Percentiles rank a stretch among this genome's conserved stretches.
These are phyloP conservation scores for Serpula lacrymans DNA, from an alignment of 768 basidiomycete species.

Conservation along the genomic window DNA sequence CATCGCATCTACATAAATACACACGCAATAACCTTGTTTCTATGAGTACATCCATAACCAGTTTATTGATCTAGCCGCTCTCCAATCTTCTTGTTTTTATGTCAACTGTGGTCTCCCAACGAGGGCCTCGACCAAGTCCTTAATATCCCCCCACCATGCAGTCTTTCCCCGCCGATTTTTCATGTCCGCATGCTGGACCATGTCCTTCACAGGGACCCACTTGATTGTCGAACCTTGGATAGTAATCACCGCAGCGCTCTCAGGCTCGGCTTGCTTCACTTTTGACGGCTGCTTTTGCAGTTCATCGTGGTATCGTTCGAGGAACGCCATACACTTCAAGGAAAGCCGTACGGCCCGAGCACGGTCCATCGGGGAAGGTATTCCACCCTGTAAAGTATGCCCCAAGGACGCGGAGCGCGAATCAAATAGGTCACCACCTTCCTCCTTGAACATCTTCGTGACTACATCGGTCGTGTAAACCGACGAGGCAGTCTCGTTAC, in stretches of 20 bases:
- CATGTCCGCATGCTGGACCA: slow-evolving; percentile 88
- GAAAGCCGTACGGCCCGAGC: slow-evolving; percentile 87
- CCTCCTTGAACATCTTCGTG: slow-evolving; percentile 92
- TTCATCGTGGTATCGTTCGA: slow-evolving; percentile 73
- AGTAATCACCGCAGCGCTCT: slow-evolving; percentile 86
- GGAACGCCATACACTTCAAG: slow-evolving; percentile 90
- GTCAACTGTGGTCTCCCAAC: slow-evolving; percentile 61
- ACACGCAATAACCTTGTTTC: too few relatives aligned
- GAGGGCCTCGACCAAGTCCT: slow-evolving; percentile 70
- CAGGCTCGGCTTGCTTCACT: slow-evolving; percentile 50
- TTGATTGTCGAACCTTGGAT: slow-evolving; percentile 79
- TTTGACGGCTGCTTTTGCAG: slow-evolving; percentile 51
- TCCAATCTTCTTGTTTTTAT: slow-evolving; percentile 11
- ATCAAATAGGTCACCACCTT: slow-evolving; percentile 90
- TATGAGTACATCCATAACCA: too few relatives aligned
- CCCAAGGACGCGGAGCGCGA: slow-evolving; percentile 94
- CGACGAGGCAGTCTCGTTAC: slow-evolving; percentile 81
- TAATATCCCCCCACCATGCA: slow-evolving; percentile 74
- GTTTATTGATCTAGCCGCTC: too few relatives aligned
- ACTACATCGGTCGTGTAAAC: slow-evolving; percentile 92
- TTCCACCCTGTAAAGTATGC: slow-evolving; percentile 94
- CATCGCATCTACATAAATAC: too few relatives aligned
- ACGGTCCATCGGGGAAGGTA: slow-evolving; percentile 93
- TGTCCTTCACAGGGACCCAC: slow-evolving; percentile 83
- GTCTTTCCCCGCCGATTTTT: slow-evolving; percentile 77